phyloP scores from a whole-genome alignment of 225 moss, liverwort and hornwort species.

The Pleurozium schreberi region DNA sequence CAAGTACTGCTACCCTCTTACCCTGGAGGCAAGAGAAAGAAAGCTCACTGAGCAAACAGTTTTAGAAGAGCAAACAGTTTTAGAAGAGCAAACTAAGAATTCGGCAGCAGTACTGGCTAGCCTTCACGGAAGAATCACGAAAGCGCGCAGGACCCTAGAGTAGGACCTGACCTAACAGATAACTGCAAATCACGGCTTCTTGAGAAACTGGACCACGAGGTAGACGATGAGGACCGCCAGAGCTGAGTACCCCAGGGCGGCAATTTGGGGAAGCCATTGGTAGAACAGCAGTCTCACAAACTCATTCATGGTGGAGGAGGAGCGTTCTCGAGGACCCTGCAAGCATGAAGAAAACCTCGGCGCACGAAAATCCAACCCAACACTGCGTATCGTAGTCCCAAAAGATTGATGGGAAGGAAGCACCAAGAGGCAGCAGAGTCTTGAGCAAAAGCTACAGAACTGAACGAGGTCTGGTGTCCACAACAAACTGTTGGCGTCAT shows the following conservation, averaged over 20 bases:
- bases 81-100: neutral
- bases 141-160: neutral
- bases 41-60: neutral
- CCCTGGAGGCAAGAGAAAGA: neutral
- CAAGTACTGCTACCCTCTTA: neutral
- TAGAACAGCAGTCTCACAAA: constrained; percentile 36
- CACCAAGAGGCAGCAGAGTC: neutral
- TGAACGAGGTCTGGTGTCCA: neutral
- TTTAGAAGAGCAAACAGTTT: no score
- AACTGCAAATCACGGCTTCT: neutral
- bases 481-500: neutral
- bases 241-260: constrained; percentile 11
- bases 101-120: neutral
- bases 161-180: no score
- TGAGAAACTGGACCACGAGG: constrained; percentile 8
- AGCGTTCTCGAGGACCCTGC: neutral
- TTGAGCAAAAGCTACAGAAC: neutral
- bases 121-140: neutral
- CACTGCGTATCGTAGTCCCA: neutral
- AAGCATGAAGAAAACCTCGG: neutral
- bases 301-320: constrained; percentile 22
- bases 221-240: constrained; percentile 14
- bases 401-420: neutral
- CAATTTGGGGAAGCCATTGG: constrained; percentile 41
- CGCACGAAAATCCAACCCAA: no score